Conservation (phyloP, 768 basidiomycete species). For the Auricularia cornea region DNA sequence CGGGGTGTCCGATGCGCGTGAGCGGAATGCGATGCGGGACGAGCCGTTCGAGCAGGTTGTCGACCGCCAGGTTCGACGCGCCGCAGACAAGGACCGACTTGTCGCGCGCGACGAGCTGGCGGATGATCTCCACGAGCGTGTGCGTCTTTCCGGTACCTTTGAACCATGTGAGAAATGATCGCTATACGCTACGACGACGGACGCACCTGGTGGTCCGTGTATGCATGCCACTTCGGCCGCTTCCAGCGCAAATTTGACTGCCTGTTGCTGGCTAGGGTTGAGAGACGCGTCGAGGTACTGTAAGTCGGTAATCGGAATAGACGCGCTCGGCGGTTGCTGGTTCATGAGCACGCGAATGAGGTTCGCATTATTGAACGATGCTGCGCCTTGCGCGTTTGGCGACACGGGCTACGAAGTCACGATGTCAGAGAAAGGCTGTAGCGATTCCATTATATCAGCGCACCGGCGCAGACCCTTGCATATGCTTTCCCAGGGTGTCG, state of each 20-base stretch:
- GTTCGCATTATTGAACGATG: not conserved
- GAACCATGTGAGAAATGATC: not conserved
- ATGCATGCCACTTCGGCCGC: slow-evolving; percentile 83
- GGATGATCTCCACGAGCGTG: slow-evolving; percentile 88
- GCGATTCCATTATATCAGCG: not conserved
- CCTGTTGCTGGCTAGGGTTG: slow-evolving; percentile 78
- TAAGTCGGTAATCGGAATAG: slow-evolving; percentile 25
- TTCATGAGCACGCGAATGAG: slow-evolving; percentile 10
- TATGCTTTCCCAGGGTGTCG: slow-evolving; percentile 48
- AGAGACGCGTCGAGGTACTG: slow-evolving; percentile 66
- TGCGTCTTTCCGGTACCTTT: slow-evolving; percentile 91
- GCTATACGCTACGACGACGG: not conserved
- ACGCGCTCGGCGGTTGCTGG: slow-evolving; percentile 34
- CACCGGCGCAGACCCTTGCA: slow-evolving; percentile 10
- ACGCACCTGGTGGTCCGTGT: slow-evolving; percentile 91
- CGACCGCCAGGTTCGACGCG: slow-evolving; percentile 89
- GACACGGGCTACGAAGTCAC: not conserved
- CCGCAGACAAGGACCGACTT: slow-evolving; percentile 72
- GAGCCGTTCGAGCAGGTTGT: slow-evolving; percentile 88
- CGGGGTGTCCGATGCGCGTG: slow-evolving; percentile 93
- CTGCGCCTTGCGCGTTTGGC: not conserved
- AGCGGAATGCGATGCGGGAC: slow-evolving; percentile 29
- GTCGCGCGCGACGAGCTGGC: slow-evolving; percentile 46
- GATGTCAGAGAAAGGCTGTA: no score
- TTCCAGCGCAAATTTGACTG: slow-evolving; percentile 74